phyloP scores from a whole-genome alignment of 208 protist genomes.

The Trypanosoma melophagium region DNA sequence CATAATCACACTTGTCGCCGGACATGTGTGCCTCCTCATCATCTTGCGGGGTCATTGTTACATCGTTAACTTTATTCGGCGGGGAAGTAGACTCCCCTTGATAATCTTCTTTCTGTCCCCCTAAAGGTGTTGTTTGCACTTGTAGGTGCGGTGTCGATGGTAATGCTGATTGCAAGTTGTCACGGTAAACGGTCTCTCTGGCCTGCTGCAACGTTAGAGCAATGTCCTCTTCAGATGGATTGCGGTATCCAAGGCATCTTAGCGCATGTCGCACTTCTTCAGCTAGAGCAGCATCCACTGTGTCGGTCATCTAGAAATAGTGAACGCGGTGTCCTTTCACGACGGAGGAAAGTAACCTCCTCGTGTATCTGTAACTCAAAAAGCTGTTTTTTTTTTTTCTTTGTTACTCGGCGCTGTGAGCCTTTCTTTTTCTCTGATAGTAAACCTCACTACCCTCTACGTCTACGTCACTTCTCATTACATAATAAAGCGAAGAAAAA shows the following conservation, averaged over 20 bases:
- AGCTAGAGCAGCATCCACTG: slow-evolving; percentile 27
- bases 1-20: neutral
- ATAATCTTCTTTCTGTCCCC: neutral
- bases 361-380: neutral
- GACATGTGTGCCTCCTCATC: neutral
- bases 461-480: too few relatives aligned
- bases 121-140: too few relatives aligned
- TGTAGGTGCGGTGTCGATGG: too few relatives aligned
- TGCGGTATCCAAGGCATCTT: slow-evolving; percentile 46
- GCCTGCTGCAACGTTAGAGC: slow-evolving; percentile 58
- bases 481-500: slow-evolving; percentile 4
- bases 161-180: too few relatives aligned
- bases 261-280: slow-evolving; percentile 45
- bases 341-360: too few relatives aligned
- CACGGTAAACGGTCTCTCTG: neutral
- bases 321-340: neutral
- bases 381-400: neutral
- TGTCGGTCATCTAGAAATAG: slow-evolving; percentile 4
- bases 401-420: neutral
- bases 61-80: slow-evolving; percentile 13
- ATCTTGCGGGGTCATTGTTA: slow-evolving; percentile 11
- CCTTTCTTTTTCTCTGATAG: slow-evolving; percentile 5
- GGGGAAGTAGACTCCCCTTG: slow-evolving; percentile 17
- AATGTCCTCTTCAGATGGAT: slow-evolving; percentile 57
- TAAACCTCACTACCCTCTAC: too few relatives aligned